Evolutionary conservation across 495 filamentous ascomycete genomes (phyloP).

Genomic region (Xylaria venustula): DNA sequence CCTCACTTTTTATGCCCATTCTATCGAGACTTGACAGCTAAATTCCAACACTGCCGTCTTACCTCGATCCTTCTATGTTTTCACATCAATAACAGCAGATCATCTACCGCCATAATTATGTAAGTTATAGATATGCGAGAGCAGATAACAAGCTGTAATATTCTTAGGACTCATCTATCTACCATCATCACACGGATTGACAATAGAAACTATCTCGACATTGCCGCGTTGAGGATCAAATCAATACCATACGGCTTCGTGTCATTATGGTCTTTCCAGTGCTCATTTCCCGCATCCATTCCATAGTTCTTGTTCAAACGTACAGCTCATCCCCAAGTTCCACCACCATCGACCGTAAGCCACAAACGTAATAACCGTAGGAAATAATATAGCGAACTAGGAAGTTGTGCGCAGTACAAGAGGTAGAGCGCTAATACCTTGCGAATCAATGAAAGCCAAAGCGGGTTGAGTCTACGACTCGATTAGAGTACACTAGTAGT

Average conservation of each 20-base stretch:
- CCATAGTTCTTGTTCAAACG: not conserved
- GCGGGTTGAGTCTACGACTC: slow-evolving; percentile 2
- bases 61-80: too few species aligned
- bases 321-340: not conserved
- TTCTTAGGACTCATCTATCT: too few species aligned
- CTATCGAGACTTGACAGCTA: too few species aligned
- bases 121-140: too few species aligned
- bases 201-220: too few species aligned
- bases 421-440: slow-evolving; percentile 7
- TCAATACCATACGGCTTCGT: too few species aligned
- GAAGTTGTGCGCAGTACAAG: slow-evolving; percentile 7
- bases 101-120: too few species aligned
- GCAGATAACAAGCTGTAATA: too few species aligned
- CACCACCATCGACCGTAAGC: not conserved
- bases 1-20: too few species aligned
- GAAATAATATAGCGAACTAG: slow-evolving; percentile 10
- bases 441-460: slow-evolving; percentile 5
- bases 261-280: not conserved
- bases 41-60: too few species aligned
- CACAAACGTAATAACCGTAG: not conserved
- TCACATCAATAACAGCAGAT: too few species aligned
- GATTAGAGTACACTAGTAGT: slow-evolving; percentile 12
- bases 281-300: slow-evolving; percentile 2
- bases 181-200: too few species aligned
- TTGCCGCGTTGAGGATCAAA: not conserved